A percentile compares a stretch with the other conserved stretches of the same genome.
Conservation (phyloP, 2,329 filamentous ascomycete genomes). For the Biscogniauxia marginata region DNA sequence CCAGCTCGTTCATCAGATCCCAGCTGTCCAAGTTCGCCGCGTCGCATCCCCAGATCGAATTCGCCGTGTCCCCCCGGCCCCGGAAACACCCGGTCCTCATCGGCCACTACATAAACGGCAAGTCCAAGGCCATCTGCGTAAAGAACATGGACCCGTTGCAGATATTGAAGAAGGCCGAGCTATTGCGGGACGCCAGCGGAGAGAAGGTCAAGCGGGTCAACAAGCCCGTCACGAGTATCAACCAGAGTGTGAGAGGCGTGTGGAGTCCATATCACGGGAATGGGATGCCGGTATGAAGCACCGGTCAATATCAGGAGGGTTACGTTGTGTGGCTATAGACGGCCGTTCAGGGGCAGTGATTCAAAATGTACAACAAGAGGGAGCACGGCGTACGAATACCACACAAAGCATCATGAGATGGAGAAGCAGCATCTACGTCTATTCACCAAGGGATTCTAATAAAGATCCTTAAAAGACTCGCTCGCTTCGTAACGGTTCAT, state of each 20-base stretch:
- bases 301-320: constrained; percentile 8
- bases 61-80: constrained; percentile 88
- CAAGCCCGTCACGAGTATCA: constrained; percentile 64
- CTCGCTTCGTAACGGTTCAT: not conserved
- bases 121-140: constrained; percentile 82
- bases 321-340: constrained; percentile 9
- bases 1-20: constrained; percentile 76
- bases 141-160: constrained; percentile 79
- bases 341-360: not conserved
- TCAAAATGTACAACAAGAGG: constrained; percentile 11
- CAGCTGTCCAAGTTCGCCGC: constrained; percentile 75
- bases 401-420: not conserved
- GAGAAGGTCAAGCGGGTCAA: constrained; percentile 66
- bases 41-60: constrained; percentile 83
- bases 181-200: constrained; percentile 72
- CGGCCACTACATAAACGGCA: constrained; percentile 90
- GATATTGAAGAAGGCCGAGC: constrained; percentile 74
- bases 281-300: constrained; percentile 50
- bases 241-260: constrained; percentile 65
- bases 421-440: not conserved
- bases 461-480: not conserved
- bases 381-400: constrained; percentile 7
- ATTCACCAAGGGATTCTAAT: not conserved
- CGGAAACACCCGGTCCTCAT: constrained; percentile 84
- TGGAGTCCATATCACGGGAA: constrained; percentile 70